A percentile compares a stretch with the other conserved stretches of the same genome.
phyloP scores from a whole-genome alignment of 163 green algal genomes.

The Coccomyxa subellipsoidea region DNA sequence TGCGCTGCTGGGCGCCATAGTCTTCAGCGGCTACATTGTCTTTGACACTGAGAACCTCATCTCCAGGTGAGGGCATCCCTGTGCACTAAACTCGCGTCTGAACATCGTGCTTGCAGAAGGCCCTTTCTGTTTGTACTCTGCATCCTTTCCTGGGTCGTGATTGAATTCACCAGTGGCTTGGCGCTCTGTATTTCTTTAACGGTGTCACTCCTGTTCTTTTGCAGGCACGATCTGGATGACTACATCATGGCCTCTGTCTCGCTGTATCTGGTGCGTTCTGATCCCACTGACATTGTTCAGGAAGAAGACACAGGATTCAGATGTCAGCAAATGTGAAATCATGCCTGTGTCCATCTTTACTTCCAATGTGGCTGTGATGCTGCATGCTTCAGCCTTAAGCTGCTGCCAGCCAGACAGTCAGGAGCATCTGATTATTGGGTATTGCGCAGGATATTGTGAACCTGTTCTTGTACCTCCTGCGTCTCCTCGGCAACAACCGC shows the following conservation, averaged over 20 bases:
- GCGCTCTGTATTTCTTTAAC: too few species aligned
- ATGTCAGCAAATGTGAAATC: too few species aligned
- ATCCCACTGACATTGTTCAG: neutral
- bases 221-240: slow-evolving; percentile 32
- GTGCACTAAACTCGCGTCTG: neutral
- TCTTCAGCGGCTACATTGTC: slow-evolving; percentile 66
- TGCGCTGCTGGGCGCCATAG: slow-evolving; percentile 54
- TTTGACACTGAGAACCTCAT: slow-evolving; percentile 68
- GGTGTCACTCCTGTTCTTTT: neutral
- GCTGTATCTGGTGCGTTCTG: slow-evolving; percentile 40
- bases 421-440: too few species aligned
- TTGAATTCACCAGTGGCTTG: neutral
- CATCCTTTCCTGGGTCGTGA: neutral
- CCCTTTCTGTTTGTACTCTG: neutral
- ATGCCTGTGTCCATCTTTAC: too few species aligned
- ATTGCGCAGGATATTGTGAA: slow-evolving; percentile 58
- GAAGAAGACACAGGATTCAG: too few species aligned
- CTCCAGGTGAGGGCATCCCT: neutral
- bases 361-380: too few species aligned
- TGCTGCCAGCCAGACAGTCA: too few species aligned
- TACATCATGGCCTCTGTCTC: slow-evolving; percentile 52
- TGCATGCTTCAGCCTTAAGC: too few species aligned
- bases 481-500: slow-evolving; percentile 13
- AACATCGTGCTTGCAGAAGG: neutral
- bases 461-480: slow-evolving; percentile 35